phyloP scores from a whole-genome alignment of 1,284 basidiomycete genomes.

The Sporisorium exsertum region DNA sequence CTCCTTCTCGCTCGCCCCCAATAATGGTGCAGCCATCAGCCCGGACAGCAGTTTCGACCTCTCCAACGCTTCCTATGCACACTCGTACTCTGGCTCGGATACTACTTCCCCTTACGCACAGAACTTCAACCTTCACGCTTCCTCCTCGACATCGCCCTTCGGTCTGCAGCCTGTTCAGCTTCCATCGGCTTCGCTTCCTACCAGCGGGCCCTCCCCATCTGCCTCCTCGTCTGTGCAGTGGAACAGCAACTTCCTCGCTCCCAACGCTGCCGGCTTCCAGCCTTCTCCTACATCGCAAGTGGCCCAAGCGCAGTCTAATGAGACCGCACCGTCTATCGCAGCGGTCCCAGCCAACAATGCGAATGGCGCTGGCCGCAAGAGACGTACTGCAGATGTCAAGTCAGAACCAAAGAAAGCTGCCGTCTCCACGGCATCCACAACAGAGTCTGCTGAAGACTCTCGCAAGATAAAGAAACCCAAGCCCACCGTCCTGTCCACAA shows the following conservation, averaged over 20 bases:
- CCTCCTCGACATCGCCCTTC: conserved; percentile 34
- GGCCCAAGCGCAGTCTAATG: neutral
- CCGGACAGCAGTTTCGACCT: conserved; percentile 25
- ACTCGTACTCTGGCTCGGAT: conserved; percentile 32
- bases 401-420: conserved; percentile 17
- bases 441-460: neutral
- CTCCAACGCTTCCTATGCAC: conserved; percentile 23
- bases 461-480: conserved; percentile 43
- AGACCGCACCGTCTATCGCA: neutral
- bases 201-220: conserved; percentile 9
- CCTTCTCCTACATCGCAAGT: conserved; percentile 7
- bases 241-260: conserved; percentile 39
- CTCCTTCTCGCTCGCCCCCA: conserved; percentile 37
- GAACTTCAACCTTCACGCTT: conserved; percentile 25
- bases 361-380: conserved; percentile 11
- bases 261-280: conserved; percentile 10
- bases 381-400: conserved; percentile 18
- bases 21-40: conserved; percentile 21
- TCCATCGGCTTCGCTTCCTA: conserved; percentile 13
- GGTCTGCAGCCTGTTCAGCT: conserved; percentile 25
- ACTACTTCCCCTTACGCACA: conserved; percentile 34
- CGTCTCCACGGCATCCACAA: conserved; percentile 9
- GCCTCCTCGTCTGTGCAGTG: conserved; percentile 17
- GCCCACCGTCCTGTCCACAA: neutral
- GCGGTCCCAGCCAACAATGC: neutral